Conservation (phyloP, 306 rosid genomes). For the Elaeagnus macrophylla region DNA sequence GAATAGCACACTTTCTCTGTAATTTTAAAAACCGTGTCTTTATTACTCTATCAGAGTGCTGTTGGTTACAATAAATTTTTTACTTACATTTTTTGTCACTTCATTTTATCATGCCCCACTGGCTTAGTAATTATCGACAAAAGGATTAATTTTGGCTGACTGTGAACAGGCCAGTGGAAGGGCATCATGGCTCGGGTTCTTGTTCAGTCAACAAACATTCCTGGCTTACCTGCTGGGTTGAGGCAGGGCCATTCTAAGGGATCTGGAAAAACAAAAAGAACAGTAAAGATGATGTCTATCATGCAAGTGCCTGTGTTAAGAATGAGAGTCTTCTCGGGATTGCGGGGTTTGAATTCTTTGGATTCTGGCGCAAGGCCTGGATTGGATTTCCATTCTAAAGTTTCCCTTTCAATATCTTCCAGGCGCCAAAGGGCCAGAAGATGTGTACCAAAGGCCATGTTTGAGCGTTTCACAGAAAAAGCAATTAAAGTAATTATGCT, state of each 20-base stretch:
- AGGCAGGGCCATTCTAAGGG: constrained; percentile 47
- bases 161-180: constrained; percentile 20
- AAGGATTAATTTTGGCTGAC: constrained; percentile 5
- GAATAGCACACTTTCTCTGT: too few species aligned
- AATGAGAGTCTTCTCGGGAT: constrained; percentile 58
- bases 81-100: background rate
- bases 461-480: constrained; percentile 95
- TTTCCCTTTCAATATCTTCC: constrained; percentile 40
- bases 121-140: constrained; percentile 2
- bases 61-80: too few species aligned
- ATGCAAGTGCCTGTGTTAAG: constrained; percentile 39
- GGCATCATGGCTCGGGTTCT: constrained; percentile 71
- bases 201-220: constrained; percentile 72
- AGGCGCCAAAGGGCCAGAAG: constrained; percentile 49
- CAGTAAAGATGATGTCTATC: constrained; percentile 47
- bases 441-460: constrained; percentile 79
- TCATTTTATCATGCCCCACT: background rate
- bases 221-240: constrained; percentile 41
- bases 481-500: constrained; percentile 97
- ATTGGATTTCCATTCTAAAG: constrained; percentile 47
- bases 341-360: constrained; percentile 52
- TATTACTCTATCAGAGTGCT: too few species aligned
- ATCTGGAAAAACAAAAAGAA: constrained; percentile 44
- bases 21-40: too few species aligned
- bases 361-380: constrained; percentile 49